phyloP scores from a whole-genome alignment of 805 yeast species.

The Yamadazyma paraphyllophila region DNA sequence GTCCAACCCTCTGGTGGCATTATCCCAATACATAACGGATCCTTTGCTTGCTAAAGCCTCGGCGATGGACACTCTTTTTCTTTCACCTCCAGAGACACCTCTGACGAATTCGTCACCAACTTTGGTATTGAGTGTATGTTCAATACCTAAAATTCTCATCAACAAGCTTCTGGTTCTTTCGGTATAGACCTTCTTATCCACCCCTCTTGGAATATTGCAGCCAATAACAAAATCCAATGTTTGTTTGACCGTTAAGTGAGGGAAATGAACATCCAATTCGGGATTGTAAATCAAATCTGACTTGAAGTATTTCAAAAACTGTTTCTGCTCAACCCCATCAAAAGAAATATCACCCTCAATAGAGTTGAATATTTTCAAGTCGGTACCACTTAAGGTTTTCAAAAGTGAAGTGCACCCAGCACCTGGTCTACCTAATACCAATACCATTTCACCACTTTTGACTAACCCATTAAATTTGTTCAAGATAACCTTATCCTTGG shows the following conservation, averaged over 20 bases:
- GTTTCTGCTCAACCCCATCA: conserved; percentile 31
- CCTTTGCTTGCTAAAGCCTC: conserved; percentile 70
- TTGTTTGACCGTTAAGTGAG: conserved; percentile 52
- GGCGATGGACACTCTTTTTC: conserved; percentile 76
- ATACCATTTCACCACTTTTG: conserved; percentile 36
- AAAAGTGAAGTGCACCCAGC: conserved; percentile 39
- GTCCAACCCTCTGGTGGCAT: conserved; percentile 83
- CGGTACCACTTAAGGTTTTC: conserved; percentile 34
- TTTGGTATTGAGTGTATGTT: conserved; percentile 54
- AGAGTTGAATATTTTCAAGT: conserved; percentile 33
- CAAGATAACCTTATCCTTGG: conserved; percentile 21
- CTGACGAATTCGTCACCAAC: conserved; percentile 64
- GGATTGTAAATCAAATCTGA: conserved; percentile 44
- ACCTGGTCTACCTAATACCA: conserved; percentile 40
- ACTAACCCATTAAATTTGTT: conserved; percentile 37
- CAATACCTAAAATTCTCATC: conserved; percentile 45
- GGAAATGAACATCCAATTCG: conserved; percentile 56
- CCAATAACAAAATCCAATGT: conserved; percentile 54
- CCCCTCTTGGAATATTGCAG: conserved; percentile 41
- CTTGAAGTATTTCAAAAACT: conserved; percentile 25
- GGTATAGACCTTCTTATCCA: conserved; percentile 28
- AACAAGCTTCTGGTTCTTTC: conserved; percentile 38
- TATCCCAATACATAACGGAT: conserved; percentile 55
- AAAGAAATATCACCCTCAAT: conserved; percentile 29
- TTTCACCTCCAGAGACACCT: conserved; percentile 80